Evolutionary conservation across 2,329 filamentous ascomycete genomes (phyloP).

Genomic region (Fusarium nygamai): DNA sequence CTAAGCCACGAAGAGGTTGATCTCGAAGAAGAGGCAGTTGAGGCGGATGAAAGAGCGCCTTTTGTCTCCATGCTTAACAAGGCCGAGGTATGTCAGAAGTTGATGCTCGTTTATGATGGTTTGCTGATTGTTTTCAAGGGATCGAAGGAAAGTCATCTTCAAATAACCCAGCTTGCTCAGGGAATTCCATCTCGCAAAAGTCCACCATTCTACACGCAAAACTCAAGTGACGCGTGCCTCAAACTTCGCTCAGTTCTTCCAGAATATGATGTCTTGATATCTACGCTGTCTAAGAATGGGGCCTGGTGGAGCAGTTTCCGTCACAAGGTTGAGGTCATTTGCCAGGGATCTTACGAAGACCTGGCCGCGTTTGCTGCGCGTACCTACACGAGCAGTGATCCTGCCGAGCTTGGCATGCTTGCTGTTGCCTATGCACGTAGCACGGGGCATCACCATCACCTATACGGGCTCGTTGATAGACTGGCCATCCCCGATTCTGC

Average conservation of each 20-base stretch:
- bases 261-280: neutral
- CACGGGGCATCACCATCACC: neutral
- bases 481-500: neutral
- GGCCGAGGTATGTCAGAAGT: neutral
- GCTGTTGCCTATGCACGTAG: neutral
- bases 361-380: neutral
- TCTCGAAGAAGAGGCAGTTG: neutral
- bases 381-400: neutral
- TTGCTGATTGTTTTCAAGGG: neutral
- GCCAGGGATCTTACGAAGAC: neutral
- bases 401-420: neutral
- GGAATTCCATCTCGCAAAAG: neutral
- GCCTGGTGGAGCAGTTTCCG: neutral
- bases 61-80: neutral
- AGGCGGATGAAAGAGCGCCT: neutral
- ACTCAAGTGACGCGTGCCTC: neutral
- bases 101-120: too few species aligned
- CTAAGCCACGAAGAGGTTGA: fast-evolving
- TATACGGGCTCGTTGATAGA: neutral
- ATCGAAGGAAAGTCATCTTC: neutral
- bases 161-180: fast-evolving
- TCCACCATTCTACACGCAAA: neutral
- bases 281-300: neutral
- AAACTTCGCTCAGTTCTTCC: neutral
- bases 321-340: neutral